A percentile compares a stretch with the other conserved stretches of the same genome.
phyloP scores from a whole-genome alignment of 768 basidiomycete genomes.

The Infundibulicybe gibba region DNA sequence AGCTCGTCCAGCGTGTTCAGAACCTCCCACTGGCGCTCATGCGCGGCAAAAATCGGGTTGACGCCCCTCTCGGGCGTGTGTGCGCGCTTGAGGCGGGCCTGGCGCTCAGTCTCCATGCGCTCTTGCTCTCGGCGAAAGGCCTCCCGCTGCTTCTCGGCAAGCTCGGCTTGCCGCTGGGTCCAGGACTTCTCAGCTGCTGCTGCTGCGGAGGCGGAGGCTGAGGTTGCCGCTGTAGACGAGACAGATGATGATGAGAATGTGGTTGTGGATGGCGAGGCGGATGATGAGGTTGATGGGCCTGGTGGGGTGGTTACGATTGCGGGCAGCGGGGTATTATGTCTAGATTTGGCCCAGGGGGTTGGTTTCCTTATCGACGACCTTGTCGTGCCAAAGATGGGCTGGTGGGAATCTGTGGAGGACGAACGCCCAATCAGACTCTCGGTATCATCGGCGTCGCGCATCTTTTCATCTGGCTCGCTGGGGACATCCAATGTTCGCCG shows the following conservation, averaged over 20 bases:
- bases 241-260: too few species aligned
- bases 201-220: too few species aligned
- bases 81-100: conserved; percentile 19
- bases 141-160: conserved; percentile 63
- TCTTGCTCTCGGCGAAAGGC: conserved; percentile 59
- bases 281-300: too few species aligned
- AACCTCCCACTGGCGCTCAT: conserved; percentile 60
- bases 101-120: conserved; percentile 49
- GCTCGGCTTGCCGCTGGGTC: conserved; percentile 61
- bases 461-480: conserved; percentile 1
- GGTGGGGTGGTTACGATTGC: too few species aligned
- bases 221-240: too few species aligned
- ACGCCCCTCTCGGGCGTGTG: conserved; percentile 46
- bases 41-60: conserved; percentile 56
- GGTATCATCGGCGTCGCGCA: not conserved
- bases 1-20: conserved; percentile 38
- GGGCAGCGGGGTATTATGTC: too few species aligned
- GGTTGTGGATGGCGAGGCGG: too few species aligned
- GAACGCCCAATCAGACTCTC: not conserved
- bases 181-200: conserved; percentile 51
- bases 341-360: too few species aligned
- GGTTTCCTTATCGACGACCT: too few species aligned
- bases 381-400: too few species aligned
- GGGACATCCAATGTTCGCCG: conserved; percentile 1
- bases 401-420: too few species aligned